Base-by-base conservation (phyloP, 106 monocot species). In the Allium cepa region DNA sequence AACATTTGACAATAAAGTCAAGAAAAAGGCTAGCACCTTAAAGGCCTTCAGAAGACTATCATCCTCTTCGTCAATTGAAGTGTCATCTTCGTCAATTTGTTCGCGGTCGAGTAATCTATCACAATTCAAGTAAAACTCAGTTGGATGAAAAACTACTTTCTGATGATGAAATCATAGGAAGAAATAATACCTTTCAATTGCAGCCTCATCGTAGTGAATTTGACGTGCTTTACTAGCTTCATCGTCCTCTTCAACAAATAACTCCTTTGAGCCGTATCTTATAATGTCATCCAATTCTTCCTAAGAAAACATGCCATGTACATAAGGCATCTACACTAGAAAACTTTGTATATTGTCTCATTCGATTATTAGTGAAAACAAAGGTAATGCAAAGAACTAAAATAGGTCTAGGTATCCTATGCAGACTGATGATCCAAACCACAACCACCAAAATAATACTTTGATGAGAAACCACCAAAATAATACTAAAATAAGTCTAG, bases 271-370 rank as follows among this genome's bases (percentile, higher is more conserved):
- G 7, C 99, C 99, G 73, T 93, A 90, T 72, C 93, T 81, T 75
- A 99, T 99, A 56, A 99, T 99, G 73, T 99, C 99, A 83, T 99
- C 93, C 67, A 99, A 71, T 69, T 99, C 92, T 75, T 93, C 99
- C 99, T 99, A 70, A 18, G 72, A 50, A 36, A 36, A 36, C 5
- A 5, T 4, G 36, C 36, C 36, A 5, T 4, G 3, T 36, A 36
- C 17, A 70, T 15, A 60, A 17, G 59, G 45, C 36, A 36, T 36
- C 36, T 36, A 36, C 36, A 36, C 36, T 36, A 36, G 5, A 36
- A 36, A 36, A 36, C 36, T 36, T 36, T 36, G 36, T 36, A 5
- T 36, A 36, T 36, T 36, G 36, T 36, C 36, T 5, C 36, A 36
- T 36, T 36, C 36, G 5, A 36, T 36, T 36, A 36, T 5, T 5